A percentile compares a stretch with the other conserved stretches of the same genome.
These are phyloP conservation scores for Populus ilicifolia DNA, from an alignment of 345 rosid genomes.

Conservation along the genomic window DNA sequence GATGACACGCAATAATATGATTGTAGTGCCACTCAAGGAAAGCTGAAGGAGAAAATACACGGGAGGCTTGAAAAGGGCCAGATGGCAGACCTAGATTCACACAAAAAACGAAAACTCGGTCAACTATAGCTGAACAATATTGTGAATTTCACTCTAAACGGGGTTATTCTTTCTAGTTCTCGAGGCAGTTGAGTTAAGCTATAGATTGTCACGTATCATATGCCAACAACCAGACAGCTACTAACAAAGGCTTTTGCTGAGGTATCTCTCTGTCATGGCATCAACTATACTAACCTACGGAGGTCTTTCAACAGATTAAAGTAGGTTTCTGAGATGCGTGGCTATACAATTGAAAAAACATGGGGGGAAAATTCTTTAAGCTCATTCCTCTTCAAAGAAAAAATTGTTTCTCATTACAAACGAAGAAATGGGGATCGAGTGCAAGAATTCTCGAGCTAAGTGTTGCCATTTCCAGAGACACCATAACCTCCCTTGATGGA, in stretches of 20 bases:
- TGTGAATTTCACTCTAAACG: neutral
- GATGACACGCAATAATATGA: neutral
- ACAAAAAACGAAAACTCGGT: neutral
- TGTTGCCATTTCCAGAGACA: conserved; percentile 25
- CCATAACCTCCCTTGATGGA: conserved; percentile 62
- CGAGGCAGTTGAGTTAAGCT: neutral
- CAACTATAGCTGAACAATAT: neutral
- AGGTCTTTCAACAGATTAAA: conserved; percentile 8
- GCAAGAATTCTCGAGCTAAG: conserved; percentile 31
- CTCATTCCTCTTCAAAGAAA: conserved; percentile 9
- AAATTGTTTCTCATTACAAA: conserved; percentile 19
- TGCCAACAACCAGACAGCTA: conserved; percentile 1
- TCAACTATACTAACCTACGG: conserved; percentile 7
- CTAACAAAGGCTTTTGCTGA: neutral
- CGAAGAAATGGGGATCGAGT: conserved; percentile 15
- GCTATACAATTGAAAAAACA: conserved; percentile 30
- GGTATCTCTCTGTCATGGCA: conserved; percentile 16
- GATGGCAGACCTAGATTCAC: neutral
- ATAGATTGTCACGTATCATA: conserved; percentile 7
- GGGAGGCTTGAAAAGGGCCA: neutral
- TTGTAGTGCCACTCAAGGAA: neutral
- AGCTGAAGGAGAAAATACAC: neutral
- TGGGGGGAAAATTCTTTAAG: neutral
- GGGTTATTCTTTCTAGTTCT: neutral
- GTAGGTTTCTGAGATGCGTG: conserved; percentile 19